Evolutionary conservation across 345 rosid species (phyloP), one percentile per base, ranked within the genome.

Genomic region (Acer yangbiense): DNA sequence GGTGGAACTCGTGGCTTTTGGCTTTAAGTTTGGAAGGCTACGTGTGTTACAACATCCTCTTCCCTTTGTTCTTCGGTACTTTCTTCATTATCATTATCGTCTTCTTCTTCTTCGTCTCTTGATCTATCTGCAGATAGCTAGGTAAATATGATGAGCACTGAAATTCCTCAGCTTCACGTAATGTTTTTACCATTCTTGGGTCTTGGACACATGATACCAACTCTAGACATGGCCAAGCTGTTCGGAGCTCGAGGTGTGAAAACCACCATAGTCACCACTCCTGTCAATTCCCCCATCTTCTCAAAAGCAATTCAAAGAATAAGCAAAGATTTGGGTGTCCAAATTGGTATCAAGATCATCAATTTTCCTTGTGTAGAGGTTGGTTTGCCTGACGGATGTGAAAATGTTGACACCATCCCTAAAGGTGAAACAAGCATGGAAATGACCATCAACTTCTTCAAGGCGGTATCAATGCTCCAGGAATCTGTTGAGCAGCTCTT

Each of bases 191-290:
- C 91, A 9, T 83, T 76, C 85, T 71, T 86, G 89, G 87, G 88
- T 74, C 90, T 83, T 57, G 89, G 94, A 64, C 92, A 85, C 80
- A 83, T 80, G 74, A 85, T 90, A 7, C 94, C 89, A 27, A 57
- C 69, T 32, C 58, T 81, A 2, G 92, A 89, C 85, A 87, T 86
- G 86, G 88, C 89, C 65, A 83, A 83, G 80, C 77, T 86, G 52
- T 86, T 89, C 21, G 81, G 85, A n/a, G 69, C 70, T 13, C 74
- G 72, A 58, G 89, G 89, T 5, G 74, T 84, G 17, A 88, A 83
- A 74, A 35, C 89, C 9, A 83, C 87, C 9, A 78, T 90, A 5
- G 64, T 90, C 85, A 87, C 89, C 7, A 85, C 90, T n/a, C 88
- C 87, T 68, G 71, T 76, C 39, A 84, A 85, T 54, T 78, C 46